Base-by-base conservation (phyloP, 768 basidiomycete genomes). In the Hericium rajendrae region DNA sequence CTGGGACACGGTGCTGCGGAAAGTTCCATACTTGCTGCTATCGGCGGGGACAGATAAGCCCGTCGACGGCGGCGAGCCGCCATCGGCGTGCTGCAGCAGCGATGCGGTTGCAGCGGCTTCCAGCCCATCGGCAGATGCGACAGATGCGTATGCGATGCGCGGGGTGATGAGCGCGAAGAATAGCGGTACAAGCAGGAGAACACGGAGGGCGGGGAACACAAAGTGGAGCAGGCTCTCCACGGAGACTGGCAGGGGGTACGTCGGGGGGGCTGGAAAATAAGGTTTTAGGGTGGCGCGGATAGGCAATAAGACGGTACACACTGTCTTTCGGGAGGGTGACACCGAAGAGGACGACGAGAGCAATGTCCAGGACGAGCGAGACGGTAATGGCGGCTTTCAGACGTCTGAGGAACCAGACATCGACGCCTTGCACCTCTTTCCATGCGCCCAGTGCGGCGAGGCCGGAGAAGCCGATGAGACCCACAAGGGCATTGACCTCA, bases 381-480 rank as follows among this genome's bases (percentile, higher is more conserved):
- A 76, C 60, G 18, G 78, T 67, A 38, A 88, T 70, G 48, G 81
- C 77, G 6, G 73, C 48, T 67, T 77, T 87, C 63, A 89, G 69
- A 50, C 82, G 77, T 59, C 67, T 80, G 63, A 81, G 66, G 38
- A 75, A 77, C 88, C 86, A 90, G 16, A 88, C 81, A 40, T 81
- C 74, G 38, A 84, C 76, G 38, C 85, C 86, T 32, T 81, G 78
- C 55, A 86, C 73, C 60, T 89, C 88, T 70, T 91, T 90, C 81
- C 83, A 91, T 12, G 86, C 78, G 9, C 90, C 90, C 48, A 90
- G 72, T 10, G 83, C 82, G 13, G 88, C 86, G 51, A 92, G 73
- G 39, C 86, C 85, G 38, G 82, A 73, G 63, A 88, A 89, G 4
- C 84, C 86, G 43, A 81, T 65, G 37, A 91, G 76, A 55, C 88